Evolutionary conservation across 1,139 yeast genomes (phyloP).

Genomic region (Williopsis jadinii): DNA sequence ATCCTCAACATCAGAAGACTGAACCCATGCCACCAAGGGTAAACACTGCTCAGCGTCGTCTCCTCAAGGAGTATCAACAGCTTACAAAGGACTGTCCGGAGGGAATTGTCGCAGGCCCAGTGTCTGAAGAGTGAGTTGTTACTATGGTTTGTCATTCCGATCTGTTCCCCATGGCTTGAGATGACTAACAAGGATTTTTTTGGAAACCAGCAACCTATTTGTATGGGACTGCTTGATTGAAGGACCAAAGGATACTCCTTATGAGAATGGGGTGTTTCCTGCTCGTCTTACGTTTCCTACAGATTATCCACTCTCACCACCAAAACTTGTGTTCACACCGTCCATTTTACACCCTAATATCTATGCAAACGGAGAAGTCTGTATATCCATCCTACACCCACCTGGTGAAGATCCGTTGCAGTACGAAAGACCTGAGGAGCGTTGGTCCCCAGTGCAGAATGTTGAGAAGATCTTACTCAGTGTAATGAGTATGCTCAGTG

Average conservation of each 20-base stretch:
- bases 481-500: constrained; percentile 94
- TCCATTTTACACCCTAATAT: constrained; percentile 89
- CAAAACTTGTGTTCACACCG: constrained; percentile 74
- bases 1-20: no score
- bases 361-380: constrained; percentile 90
- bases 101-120: constrained; percentile 92
- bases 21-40: constrained; percentile 38
- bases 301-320: constrained; percentile 93
- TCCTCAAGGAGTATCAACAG: constrained; percentile 85
- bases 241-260: constrained; percentile 92
- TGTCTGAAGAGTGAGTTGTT: constrained; percentile 47
- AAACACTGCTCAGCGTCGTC: constrained; percentile 73
- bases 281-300: constrained; percentile 77
- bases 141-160: neutral
- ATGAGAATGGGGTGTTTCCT: constrained; percentile 89
- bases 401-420: constrained; percentile 97
- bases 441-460: constrained; percentile 98
- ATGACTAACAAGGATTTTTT: no score
- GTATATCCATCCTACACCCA: constrained; percentile 89
- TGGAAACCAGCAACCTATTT: constrained; percentile 44
- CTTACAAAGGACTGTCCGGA: constrained; percentile 84
- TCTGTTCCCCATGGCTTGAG: no score
- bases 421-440: constrained; percentile 90
- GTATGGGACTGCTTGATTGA: constrained; percentile 88
- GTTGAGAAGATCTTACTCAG: constrained; percentile 89